Base-by-base conservation (phyloP, 495 filamentous ascomycete species). In the Daldinia decipiens region DNA sequence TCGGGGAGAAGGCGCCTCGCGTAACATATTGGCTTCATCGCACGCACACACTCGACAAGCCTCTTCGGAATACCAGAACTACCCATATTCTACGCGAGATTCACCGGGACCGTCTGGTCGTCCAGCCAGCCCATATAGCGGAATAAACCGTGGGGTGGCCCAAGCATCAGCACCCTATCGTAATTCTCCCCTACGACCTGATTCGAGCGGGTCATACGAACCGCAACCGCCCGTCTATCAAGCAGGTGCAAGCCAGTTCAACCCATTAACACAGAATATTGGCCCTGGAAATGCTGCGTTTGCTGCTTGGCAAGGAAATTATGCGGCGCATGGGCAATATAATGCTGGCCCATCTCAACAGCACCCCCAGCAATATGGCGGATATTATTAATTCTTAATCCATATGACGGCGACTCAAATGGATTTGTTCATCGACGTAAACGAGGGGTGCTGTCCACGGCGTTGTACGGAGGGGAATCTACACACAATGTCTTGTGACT, bases 141-240 rank as follows among this genome's bases (percentile, higher is more conserved):
- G 71, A 38, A 71, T 72, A 13, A 62, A 39, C 51, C 77, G 77
- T 39, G 71, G 68, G 5, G 55, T 79, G 17, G 65, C 56, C 54
- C 65, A 81, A 55, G 77, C 58, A 15, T 64, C 77, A 27, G 66
- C 74, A 17, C 60, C 77, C 0, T 84, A 85, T 59, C 75, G 82
- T 24, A 82, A 83, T 55, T 79, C 79, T 0, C 81, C 81, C 11
- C 73, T 82, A n/a, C 77, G 81, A 13, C 81, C 81, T 9, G 79
- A 78, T 8, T 82, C 79, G 0, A 79, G 77, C 26, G 80, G 81
- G 40, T 80, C 80, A n/a, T 83, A 83, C 55, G 82, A 83, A 61
- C 80, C 81, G 2, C 81, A 81, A 15, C 78, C 81, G 5, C 77
- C 79, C 2, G 71, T 74, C 0, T 82, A 79, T 62, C 57, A 73